Conservation (phyloP, 345 rosid species). For the Brassica napus region DNA sequence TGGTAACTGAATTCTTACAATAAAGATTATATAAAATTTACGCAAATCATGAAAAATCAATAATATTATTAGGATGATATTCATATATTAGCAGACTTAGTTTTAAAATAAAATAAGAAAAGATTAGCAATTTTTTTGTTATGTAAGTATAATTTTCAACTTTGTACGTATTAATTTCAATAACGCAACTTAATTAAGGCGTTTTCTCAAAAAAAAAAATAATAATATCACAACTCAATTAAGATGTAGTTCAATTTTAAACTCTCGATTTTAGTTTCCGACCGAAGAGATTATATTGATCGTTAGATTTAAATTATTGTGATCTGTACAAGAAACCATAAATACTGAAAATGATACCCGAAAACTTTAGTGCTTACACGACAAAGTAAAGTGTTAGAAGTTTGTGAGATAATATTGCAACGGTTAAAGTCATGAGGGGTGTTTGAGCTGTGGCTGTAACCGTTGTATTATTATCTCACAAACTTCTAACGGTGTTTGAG, state of each 20-base stretch:
- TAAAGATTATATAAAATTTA: not conserved
- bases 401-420: conserved; percentile 16
- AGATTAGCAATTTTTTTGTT: not conserved
- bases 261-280: not conserved
- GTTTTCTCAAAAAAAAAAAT: no score
- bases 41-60: not conserved
- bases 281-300: not conserved
- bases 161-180: not conserved
- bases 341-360: conserved; percentile 30
- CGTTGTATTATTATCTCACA: no score
- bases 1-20: not conserved
- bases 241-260: not conserved
- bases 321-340: conserved; percentile 4
- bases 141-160: not conserved
- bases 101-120: no score
- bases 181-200: not conserved
- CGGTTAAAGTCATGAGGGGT: not conserved
- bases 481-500: not conserved
- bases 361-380: conserved; percentile 31
- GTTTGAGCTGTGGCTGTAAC: conserved; percentile 5
- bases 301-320: not conserved
- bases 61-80: not conserved
- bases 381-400: conserved; percentile 35
- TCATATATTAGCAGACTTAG: not conserved
- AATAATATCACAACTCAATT: not conserved